A percentile compares a stretch with the other conserved stretches of the same genome.
Conservation (phyloP, 768 basidiomycete species). For the Punctularia strigosozonata region DNA sequence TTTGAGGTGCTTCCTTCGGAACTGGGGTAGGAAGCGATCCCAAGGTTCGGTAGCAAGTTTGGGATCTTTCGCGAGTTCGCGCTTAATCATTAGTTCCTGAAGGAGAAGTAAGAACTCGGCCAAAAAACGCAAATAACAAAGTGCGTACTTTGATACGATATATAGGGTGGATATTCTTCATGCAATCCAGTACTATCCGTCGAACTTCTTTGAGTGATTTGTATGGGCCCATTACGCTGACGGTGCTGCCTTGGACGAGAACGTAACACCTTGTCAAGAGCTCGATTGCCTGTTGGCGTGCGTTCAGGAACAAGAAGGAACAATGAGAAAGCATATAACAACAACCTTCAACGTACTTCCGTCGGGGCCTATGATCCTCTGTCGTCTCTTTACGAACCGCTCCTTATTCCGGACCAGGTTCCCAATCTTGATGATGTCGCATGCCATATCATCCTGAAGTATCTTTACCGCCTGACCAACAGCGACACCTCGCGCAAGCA, state of each 20-base stretch:
- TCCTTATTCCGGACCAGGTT: slow-evolving; percentile 92
- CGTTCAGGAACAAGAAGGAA: slow-evolving; percentile 1
- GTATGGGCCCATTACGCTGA: slow-evolving; percentile 95
- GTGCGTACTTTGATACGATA: slow-evolving; percentile 85
- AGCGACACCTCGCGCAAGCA: slow-evolving; percentile 86
- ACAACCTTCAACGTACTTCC: slow-evolving; percentile 93
- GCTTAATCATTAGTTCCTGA: slow-evolving; percentile 96
- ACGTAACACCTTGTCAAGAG: slow-evolving; percentile 94
- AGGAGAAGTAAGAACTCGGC: neutral
- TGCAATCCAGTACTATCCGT: slow-evolving; percentile 94
- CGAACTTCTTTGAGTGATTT: slow-evolving; percentile 94
- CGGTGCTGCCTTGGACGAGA: slow-evolving; percentile 95
- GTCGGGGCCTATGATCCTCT: slow-evolving; percentile 94
- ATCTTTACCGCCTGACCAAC: slow-evolving; percentile 80
- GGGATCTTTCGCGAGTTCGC: slow-evolving; percentile 96
- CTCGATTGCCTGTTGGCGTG: slow-evolving; percentile 74
- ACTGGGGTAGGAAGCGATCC: slow-evolving; percentile 96
- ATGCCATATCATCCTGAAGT: slow-evolving; percentile 79
- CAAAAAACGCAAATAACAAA: slow-evolving; percentile 4
- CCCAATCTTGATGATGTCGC: slow-evolving; percentile 98
- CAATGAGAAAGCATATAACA: neutral
- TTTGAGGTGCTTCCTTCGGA: slow-evolving; percentile 85
- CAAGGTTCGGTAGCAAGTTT: slow-evolving; percentile 89
- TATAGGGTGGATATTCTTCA: slow-evolving; percentile 99
- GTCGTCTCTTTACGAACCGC: slow-evolving; percentile 88